Percentiles rank a stretch among this genome's conserved stretches.
phyloP scores from a whole-genome alignment of 345 rosid species.

The Populus davidiana region DNA sequence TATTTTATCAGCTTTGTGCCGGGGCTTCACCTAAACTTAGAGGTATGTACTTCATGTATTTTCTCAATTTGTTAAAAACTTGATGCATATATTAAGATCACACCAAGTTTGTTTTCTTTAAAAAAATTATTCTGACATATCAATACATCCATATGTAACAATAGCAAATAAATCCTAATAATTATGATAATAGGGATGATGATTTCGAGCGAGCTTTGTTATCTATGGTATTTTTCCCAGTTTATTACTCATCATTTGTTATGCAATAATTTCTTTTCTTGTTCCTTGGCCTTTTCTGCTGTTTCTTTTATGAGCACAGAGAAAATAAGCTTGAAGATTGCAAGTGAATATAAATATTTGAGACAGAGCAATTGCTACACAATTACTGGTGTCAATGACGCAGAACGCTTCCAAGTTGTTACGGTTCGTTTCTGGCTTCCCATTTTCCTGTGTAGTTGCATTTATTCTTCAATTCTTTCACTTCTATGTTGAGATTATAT shows the following conservation, averaged over 20 bases:
- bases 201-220: background rate
- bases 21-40: constrained; percentile 75
- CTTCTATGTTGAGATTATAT: constrained; percentile 1
- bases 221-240: background rate
- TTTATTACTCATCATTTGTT: too few species aligned
- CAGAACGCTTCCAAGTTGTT: constrained; percentile 62
- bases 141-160: background rate
- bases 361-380: constrained; percentile 82
- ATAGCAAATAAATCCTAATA: background rate
- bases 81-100: background rate
- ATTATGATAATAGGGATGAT: background rate
- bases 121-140: background rate
- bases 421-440: constrained; percentile 43
- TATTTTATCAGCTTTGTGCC: constrained; percentile 98
- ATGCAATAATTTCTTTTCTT: too few species aligned
- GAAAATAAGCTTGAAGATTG: constrained; percentile 73
- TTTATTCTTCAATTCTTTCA: constrained; percentile 2
- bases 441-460: constrained; percentile 5
- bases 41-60: constrained; percentile 42
- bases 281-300: background rate
- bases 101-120: background rate
- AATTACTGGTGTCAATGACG: constrained; percentile 80
- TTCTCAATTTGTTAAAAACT: background rate
- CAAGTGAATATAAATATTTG: constrained; percentile 76
- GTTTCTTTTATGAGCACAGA: constrained; percentile 38